phyloP scores from a whole-genome alignment of 1,284 basidiomycete genomes.

The Moesziomyces parantarcticus region DNA sequence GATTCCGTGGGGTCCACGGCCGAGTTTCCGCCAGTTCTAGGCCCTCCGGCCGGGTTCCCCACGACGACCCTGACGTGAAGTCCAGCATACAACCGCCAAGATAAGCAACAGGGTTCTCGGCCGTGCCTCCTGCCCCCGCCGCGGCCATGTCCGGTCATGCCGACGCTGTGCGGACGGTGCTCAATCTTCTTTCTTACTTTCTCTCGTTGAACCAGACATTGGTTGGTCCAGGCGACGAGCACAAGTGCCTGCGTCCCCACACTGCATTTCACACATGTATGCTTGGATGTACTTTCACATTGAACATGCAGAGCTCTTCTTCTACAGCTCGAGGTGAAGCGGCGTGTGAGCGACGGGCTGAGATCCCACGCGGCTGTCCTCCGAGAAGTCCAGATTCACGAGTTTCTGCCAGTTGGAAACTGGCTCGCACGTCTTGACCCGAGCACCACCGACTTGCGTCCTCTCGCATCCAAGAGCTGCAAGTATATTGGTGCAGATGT shows the following conservation, averaged over 20 bases:
- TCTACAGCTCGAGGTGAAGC: constrained; percentile 25
- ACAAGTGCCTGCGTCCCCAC: too few species aligned
- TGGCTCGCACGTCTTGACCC: constrained; percentile 35
- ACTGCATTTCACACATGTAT: too few species aligned
- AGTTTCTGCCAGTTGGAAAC: constrained; percentile 24
- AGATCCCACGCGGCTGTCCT: constrained; percentile 14
- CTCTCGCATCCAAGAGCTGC: constrained; percentile 32
- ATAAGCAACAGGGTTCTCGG: background rate
- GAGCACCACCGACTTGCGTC: constrained; percentile 2
- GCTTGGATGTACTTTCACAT: too few species aligned
- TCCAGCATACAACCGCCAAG: too few species aligned
- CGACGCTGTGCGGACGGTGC: too few species aligned
- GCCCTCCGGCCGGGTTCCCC: too few species aligned
- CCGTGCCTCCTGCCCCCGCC: background rate
- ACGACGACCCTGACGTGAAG: too few species aligned
- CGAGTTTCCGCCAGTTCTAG: background rate
- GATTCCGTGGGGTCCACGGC: background rate
- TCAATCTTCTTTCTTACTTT: too few species aligned
- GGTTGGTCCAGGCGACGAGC: too few species aligned
- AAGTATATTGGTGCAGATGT: background rate
- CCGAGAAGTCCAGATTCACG: constrained; percentile 5
- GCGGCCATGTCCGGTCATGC: background rate
- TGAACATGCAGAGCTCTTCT: too few species aligned
- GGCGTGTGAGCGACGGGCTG: constrained; percentile 16
- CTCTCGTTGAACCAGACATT: too few species aligned